Evolutionary conservation across 129 eudicot species (phyloP).

Genomic region (Flaveria bidentis): DNA sequence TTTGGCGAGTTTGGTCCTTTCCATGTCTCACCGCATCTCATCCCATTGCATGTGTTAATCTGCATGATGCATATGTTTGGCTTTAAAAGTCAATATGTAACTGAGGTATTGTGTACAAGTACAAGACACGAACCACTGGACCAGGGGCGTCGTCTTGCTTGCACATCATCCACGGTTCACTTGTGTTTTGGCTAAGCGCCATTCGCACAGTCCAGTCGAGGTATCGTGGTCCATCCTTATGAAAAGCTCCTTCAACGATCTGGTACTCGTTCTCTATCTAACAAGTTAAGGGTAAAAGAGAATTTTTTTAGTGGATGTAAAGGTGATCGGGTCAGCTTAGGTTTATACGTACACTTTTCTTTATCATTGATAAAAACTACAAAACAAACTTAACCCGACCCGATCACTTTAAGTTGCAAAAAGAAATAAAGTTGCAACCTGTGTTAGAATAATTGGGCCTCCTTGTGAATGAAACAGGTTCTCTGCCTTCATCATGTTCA

Average conservation of each 20-base stretch:
- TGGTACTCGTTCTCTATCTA: conserved; percentile 94
- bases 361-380: too few species aligned
- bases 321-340: too few species aligned
- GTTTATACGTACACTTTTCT: too few species aligned
- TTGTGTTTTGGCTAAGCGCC: conserved; percentile 74
- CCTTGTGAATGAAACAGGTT: conserved; percentile 85
- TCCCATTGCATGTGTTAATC: conserved; percentile 94
- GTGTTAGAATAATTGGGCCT: conserved; percentile 88
- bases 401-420: background rate
- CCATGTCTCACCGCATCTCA: conserved; percentile 79
- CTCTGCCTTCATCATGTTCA: conserved; percentile 75
- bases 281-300: background rate
- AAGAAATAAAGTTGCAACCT: conserved; percentile 42
- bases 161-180: conserved; percentile 98
- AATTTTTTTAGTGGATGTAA: too few species aligned
- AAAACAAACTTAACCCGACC: too few species aligned
- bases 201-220: conserved; percentile 80
- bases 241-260: conserved; percentile 55
- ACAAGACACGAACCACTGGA: conserved; percentile 60
- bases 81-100: background rate
- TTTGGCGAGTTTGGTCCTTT: conserved; percentile 82
- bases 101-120: background rate
- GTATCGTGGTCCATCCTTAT: conserved; percentile 53
- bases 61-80: conserved; percentile 34
- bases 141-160: conserved; percentile 96